A percentile compares a stretch with the other conserved stretches of the same genome.
These are phyloP conservation scores for Tylopilus balloui DNA, from an alignment of 768 basidiomycete species.

Conservation along the genomic window DNA sequence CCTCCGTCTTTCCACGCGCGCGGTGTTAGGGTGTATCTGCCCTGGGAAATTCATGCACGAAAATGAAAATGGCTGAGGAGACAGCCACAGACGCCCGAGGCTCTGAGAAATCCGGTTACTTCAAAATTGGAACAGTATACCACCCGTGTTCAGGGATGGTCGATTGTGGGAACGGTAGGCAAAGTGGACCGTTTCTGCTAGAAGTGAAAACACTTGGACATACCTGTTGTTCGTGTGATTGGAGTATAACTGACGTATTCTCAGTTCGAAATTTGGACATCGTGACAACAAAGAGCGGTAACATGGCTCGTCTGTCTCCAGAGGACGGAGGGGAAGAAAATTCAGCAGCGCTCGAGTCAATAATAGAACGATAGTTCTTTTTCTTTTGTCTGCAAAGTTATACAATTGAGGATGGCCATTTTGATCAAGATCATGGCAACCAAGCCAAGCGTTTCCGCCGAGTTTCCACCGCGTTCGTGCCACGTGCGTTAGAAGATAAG, in stretches of 20 bases:
- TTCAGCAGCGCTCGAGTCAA: background rate
- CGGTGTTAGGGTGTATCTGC: background rate
- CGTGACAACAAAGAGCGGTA: background rate
- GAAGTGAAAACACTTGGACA: background rate
- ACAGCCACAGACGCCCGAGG: background rate
- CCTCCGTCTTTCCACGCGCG: background rate
- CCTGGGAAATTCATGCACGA: background rate
- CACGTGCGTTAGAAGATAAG: background rate
- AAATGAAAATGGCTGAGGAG: background rate
- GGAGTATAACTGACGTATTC: background rate
- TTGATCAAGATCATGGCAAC: background rate
- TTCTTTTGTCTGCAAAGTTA: background rate
- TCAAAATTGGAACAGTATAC: background rate
- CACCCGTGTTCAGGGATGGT: constrained; percentile 8
- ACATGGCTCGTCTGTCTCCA: background rate
- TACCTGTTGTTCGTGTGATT: background rate
- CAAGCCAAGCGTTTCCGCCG: background rate
- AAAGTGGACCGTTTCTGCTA: background rate
- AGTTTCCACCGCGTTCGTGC: background rate
- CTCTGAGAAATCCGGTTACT: background rate
- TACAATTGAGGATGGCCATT: background rate
- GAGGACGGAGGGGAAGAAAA: background rate
- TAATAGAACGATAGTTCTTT: background rate
- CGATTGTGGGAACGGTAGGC: background rate
- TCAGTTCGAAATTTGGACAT: background rate